Percentiles rank a stretch among this genome's conserved stretches.
Conservation (phyloP, 1,139 yeast genomes). For the Debaryomyces coudertii region DNA sequence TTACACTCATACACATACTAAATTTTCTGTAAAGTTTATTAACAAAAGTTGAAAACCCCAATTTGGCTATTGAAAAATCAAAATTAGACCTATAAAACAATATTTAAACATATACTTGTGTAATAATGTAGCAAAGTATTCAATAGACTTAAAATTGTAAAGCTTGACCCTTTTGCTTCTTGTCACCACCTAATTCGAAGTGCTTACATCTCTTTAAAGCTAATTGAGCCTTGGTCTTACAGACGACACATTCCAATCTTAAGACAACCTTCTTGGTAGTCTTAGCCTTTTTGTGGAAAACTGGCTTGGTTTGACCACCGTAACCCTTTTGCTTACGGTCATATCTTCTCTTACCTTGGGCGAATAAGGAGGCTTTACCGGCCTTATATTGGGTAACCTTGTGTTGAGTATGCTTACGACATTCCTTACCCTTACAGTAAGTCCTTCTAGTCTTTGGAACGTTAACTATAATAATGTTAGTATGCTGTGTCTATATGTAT, state of each 20-base stretch:
- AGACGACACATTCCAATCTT: slow-evolving; percentile 97
- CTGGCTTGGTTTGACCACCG: slow-evolving; percentile 99
- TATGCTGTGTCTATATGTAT: slow-evolving; percentile 14
- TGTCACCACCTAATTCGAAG: slow-evolving; percentile 99
- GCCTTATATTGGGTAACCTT: slow-evolving; percentile 99
- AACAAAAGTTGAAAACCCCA: slow-evolving; percentile 11
- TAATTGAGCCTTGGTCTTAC: slow-evolving; percentile 99
- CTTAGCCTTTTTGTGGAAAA: slow-evolving; percentile 99
- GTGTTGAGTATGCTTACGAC: slow-evolving; percentile 99
- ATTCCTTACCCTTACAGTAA: slow-evolving; percentile 98
- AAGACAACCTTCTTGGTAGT: slow-evolving; percentile 99
- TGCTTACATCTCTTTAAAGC: slow-evolving; percentile 99
- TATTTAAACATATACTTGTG: slow-evolving; percentile 11
- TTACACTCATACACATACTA: not conserved
- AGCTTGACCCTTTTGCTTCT: slow-evolving; percentile 99
- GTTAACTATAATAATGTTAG: slow-evolving; percentile 71
- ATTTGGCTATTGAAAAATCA: slow-evolving; percentile 10
- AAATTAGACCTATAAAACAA: slow-evolving; percentile 12
- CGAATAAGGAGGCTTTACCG: slow-evolving; percentile 98
- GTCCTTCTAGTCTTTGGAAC: slow-evolving; percentile 99
- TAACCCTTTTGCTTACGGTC: slow-evolving; percentile 99
- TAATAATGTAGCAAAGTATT: slow-evolving; percentile 10
- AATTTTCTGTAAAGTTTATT: slow-evolving; percentile 11
- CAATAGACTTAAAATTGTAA: slow-evolving; percentile 72
- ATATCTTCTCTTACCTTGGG: slow-evolving; percentile 99